Percentiles rank a stretch among this genome's conserved stretches.
Evolutionary conservation across 169 alveolate species (phyloP).

Genomic region (Cryptosporidium parvum): DNA sequence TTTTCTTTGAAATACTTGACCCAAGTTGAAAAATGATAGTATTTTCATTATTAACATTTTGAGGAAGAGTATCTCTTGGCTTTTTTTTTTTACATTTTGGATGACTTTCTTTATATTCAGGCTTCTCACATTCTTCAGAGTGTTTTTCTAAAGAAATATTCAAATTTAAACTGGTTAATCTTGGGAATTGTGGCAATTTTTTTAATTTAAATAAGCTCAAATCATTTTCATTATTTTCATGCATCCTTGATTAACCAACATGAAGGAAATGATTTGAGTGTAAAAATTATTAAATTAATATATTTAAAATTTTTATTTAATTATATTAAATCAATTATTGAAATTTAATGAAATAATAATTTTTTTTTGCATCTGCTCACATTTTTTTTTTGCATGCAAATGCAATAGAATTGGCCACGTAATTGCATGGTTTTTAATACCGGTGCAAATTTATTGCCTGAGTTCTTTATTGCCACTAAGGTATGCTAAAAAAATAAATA

Average conservation of each 20-base stretch:
- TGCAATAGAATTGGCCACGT: conserved; percentile 28
- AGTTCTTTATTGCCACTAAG: neutral
- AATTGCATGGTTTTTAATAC: conserved; percentile 3
- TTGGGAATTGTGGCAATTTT: conserved; percentile 53
- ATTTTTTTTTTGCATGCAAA: conserved; percentile 6
- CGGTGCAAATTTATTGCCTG: neutral
- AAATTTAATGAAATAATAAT: no score
- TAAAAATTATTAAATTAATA: neutral
- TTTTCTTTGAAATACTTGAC: conserved; percentile 43
- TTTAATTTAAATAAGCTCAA: neutral
- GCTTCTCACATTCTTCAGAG: neutral
- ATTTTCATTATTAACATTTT: neutral
- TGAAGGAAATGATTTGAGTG: neutral
- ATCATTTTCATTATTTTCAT: neutral
- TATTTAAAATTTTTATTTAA: neutral
- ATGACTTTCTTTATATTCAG: neutral
- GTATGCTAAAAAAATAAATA: neutral
- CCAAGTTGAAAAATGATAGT: conserved; percentile 51
- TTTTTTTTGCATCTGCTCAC: neutral
- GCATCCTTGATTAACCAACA: neutral
- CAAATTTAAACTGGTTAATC: conserved; percentile 22
- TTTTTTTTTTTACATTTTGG: conserved; percentile 5
- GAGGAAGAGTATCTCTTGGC: neutral
- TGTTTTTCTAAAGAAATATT: conserved; percentile 8
- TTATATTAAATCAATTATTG: neutral